Percentiles rank a stretch among this genome's conserved stretches.
Conservation (phyloP, 1,139 yeast species). For the Protomyces pachydermus region DNA sequence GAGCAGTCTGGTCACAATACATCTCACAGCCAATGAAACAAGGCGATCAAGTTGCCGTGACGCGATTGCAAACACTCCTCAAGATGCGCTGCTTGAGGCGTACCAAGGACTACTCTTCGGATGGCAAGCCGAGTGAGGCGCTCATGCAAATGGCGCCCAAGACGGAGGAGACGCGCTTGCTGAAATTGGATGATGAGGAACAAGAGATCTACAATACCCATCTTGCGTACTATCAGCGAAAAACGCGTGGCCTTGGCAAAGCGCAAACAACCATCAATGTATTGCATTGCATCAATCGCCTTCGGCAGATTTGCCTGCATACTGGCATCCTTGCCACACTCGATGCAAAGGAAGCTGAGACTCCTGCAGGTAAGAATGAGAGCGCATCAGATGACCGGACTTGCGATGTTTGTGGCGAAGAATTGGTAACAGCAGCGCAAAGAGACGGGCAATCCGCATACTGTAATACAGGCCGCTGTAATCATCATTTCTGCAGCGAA, state of each 20-base stretch:
- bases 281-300: conserved; percentile 19
- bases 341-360: background rate
- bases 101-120: conserved; percentile 53
- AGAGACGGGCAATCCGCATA: background rate
- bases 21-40: conserved; percentile 56
- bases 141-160: conserved; percentile 79
- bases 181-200: conserved; percentile 52
- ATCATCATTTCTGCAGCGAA: conserved; percentile 17
- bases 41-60: conserved; percentile 47
- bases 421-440: background rate
- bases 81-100: conserved; percentile 75
- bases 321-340: conserved; percentile 10
- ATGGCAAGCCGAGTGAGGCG: conserved; percentile 44
- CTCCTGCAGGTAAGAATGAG: background rate
- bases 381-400: background rate
- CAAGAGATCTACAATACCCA: conserved; percentile 20
- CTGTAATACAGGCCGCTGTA: background rate
- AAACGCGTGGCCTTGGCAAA: conserved; percentile 23
- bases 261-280: conserved; percentile 18
- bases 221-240: conserved; percentile 17
- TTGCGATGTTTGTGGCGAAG: conserved; percentile 12
- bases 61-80: conserved; percentile 65
- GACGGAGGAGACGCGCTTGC: conserved; percentile 60
- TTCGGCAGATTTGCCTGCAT: conserved; percentile 18
- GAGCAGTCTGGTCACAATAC: conserved; percentile 52